phyloP scores from a whole-genome alignment of 192 early-diverging fungal species.

The Umbelopsis ramanniana region DNA sequence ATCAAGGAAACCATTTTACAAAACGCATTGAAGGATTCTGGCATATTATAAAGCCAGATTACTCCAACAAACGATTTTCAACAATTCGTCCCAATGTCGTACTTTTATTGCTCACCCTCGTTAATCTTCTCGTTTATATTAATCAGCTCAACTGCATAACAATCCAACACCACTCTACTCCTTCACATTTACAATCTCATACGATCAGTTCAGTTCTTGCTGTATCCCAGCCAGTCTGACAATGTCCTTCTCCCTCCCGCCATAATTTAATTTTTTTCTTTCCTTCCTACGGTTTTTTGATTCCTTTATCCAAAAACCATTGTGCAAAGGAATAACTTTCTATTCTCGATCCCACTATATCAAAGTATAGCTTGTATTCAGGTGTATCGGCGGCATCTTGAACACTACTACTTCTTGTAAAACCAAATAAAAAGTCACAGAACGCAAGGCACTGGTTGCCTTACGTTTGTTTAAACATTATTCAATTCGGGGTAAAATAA shows the following conservation, averaged over 20 bases:
- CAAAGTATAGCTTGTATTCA: not conserved
- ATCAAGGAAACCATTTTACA: constrained; percentile 91
- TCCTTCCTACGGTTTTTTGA: too few relatives aligned
- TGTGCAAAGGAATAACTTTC: not conserved
- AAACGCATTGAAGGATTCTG: constrained; percentile 77
- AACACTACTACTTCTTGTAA: not conserved
- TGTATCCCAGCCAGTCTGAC: not conserved
- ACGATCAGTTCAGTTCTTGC: not conserved
- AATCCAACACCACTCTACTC: not conserved
- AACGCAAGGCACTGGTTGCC: constrained; percentile 17
- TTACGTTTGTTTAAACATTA: not conserved
- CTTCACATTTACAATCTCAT: constrained; percentile 3
- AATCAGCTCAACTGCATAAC: constrained; percentile 12
- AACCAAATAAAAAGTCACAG: not conserved
- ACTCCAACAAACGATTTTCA: not conserved
- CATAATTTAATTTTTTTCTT: constrained; percentile 4
- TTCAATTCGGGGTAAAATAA: too few relatives aligned
- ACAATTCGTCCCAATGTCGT: not conserved
- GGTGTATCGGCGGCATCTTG: constrained; percentile 22
- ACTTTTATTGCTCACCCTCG: not conserved
- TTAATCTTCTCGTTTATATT: not conserved
- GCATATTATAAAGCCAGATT: constrained; percentile 47
- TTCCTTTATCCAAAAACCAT: not conserved
- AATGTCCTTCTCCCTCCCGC: not conserved
- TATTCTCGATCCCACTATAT: not conserved